phyloP scores from a whole-genome alignment of 192 early-diverging fungal genomes.

The Entomortierella beljakovae region DNA sequence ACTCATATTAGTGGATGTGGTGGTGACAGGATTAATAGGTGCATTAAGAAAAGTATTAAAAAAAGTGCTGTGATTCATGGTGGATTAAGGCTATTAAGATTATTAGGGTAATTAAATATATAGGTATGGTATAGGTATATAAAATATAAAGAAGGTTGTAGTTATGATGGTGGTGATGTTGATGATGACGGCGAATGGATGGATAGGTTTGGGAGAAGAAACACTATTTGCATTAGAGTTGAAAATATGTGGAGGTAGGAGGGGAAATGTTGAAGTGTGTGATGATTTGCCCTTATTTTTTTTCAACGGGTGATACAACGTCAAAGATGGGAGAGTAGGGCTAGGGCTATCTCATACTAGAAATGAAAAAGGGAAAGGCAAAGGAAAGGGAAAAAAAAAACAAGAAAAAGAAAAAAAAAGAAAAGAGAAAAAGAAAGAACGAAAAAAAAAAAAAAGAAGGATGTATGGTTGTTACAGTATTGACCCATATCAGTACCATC shows the following conservation, averaged over 20 bases:
- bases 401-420: background rate
- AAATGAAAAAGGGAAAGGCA: background rate
- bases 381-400: background rate
- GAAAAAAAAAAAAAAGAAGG: constrained; percentile 1
- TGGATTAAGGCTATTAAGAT: background rate
- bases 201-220: too few relatives aligned
- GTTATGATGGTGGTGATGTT: too few relatives aligned
- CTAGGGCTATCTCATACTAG: background rate
- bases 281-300: too few relatives aligned
- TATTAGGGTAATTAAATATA: background rate
- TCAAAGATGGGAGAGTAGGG: too few relatives aligned
- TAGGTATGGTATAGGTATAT: too few relatives aligned
- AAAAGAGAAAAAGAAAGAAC: constrained; percentile 5
- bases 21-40: background rate
- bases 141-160: too few relatives aligned
- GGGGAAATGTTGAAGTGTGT: too few relatives aligned
- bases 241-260: too few relatives aligned
- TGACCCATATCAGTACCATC: background rate
- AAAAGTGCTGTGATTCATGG: too few relatives aligned
- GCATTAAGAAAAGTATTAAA: background rate
- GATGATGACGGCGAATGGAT: background rate
- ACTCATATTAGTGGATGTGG: background rate
- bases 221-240: too few relatives aligned
- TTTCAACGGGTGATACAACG: too few relatives aligned
- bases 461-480: background rate